A percentile compares a stretch with the other conserved stretches of the same genome.
Evolutionary conservation across 768 basidiomycete genomes (phyloP).

Genomic region (Cystobasidium onofrii): DNA sequence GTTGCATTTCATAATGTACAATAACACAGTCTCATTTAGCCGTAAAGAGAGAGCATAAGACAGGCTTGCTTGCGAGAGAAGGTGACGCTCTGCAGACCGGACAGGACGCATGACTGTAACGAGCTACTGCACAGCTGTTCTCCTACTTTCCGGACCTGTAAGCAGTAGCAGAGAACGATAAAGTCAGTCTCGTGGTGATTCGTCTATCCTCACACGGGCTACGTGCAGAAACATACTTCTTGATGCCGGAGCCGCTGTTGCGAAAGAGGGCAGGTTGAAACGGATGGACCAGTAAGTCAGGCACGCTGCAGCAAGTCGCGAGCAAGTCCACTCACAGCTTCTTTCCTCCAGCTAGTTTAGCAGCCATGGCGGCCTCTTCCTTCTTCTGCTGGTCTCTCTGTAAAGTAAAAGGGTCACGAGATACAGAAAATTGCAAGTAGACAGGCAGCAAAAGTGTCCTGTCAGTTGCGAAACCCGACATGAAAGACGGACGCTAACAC

Average conservation of each 20-base stretch:
- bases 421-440: neutral
- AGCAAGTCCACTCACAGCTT: neutral
- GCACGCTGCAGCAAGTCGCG: no score
- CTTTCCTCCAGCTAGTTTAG: slow-evolving; percentile 7
- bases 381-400: neutral
- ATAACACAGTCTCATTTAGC: neutral
- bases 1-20: neutral
- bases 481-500: neutral
- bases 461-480: neutral
- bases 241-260: neutral
- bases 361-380: slow-evolving; percentile 7
- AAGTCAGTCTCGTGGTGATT: neutral
- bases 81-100: neutral
- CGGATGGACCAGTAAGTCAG: neutral
- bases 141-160: slow-evolving; percentile 9
- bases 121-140: neutral
- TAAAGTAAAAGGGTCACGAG: neutral
- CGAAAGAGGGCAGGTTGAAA: neutral
- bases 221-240: neutral
- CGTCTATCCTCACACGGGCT: neutral
- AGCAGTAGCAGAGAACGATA: neutral
- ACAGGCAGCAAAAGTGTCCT: neutral
- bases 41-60: no score
- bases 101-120: neutral
- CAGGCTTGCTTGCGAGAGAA: neutral